phyloP scores from a whole-genome alignment of 805 yeast species.

The Metschnikowia shivogae region DNA sequence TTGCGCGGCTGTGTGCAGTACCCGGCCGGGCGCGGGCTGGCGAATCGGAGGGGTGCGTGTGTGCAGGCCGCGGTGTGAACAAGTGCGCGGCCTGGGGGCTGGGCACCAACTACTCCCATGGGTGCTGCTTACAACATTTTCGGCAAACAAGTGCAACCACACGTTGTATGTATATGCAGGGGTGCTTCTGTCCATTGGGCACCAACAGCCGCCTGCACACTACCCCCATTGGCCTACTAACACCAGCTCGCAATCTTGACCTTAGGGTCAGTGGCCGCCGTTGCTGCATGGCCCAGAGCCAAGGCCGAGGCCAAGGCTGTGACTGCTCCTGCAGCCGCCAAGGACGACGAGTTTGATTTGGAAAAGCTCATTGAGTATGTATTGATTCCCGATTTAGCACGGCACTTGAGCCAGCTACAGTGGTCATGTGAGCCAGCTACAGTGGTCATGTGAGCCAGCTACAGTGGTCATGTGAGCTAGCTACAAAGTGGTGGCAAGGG shows the following conservation, averaged over 20 bases:
- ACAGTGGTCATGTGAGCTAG: no score
- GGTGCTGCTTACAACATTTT: conserved; percentile 41
- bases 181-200: no score
- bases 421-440: no score
- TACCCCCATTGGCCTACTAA: conserved; percentile 11
- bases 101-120: conserved; percentile 21
- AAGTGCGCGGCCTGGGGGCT: neutral
- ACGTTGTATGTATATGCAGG: conserved; percentile 31
- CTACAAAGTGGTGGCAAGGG: no score
- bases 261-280: conserved; percentile 36
- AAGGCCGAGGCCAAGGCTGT: conserved; percentile 20
- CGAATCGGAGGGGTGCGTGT: neutral
- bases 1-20: no score
- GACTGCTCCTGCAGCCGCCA: conserved; percentile 21
- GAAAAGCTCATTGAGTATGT: conserved; percentile 43
- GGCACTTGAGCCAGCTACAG: neutral
- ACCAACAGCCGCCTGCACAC: neutral
- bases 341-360: conserved; percentile 42
- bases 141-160: conserved; percentile 44
- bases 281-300: conserved; percentile 37
- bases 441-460: neutral
- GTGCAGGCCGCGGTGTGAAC: neutral
- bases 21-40: no score
- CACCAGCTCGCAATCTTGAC: conserved; percentile 40
- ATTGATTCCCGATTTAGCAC: neutral